Conservation (phyloP, 2,329 filamentous ascomycete genomes). For the Ustulina deusta region DNA sequence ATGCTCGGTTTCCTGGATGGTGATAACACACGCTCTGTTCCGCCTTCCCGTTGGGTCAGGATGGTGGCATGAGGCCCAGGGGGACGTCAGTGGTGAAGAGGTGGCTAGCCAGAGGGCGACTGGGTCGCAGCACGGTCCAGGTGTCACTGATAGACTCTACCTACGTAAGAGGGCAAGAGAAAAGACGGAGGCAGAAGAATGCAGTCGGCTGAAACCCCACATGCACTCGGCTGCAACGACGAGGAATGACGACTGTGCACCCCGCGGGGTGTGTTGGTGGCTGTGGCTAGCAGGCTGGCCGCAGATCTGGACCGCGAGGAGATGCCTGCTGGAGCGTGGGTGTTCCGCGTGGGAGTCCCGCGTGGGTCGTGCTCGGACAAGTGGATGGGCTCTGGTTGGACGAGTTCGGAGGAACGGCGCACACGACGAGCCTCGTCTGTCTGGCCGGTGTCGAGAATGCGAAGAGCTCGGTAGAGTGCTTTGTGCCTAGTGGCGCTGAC, state of each 20-base stretch:
- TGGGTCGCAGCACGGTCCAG: conserved; percentile 17
- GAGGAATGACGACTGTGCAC: conserved; percentile 36
- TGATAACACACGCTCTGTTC: conserved; percentile 23
- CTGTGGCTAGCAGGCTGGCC: not conserved
- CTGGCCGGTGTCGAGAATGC: not conserved
- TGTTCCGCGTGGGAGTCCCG: conserved; percentile 37
- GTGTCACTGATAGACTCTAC: conserved; percentile 15
- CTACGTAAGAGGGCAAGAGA: not conserved
- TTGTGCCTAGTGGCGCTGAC: not conserved
- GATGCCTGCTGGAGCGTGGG: conserved; percentile 28
- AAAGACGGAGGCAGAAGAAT: not conserved
- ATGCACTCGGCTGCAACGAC: conserved; percentile 27
- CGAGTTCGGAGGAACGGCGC: conserved; percentile 48
- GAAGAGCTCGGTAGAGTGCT: conserved; percentile 9
- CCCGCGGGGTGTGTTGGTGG: conserved; percentile 41
- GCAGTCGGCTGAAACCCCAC: conserved; percentile 26
- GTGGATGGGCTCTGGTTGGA: conserved; percentile 51
- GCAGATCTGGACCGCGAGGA: conserved; percentile 36
- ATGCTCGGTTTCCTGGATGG: conserved; percentile 27
- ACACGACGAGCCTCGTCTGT: conserved; percentile 19
- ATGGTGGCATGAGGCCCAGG: conserved; percentile 20
- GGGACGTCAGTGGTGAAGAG: conserved; percentile 12
- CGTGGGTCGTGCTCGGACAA: conserved; percentile 50
- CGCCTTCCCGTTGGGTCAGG: conserved; percentile 17
- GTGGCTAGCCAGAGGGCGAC: conserved; percentile 14